Evolutionary conservation across 495 filamentous ascomycete species (phyloP).

Genomic region (Penicillium atrosanguineum): DNA sequence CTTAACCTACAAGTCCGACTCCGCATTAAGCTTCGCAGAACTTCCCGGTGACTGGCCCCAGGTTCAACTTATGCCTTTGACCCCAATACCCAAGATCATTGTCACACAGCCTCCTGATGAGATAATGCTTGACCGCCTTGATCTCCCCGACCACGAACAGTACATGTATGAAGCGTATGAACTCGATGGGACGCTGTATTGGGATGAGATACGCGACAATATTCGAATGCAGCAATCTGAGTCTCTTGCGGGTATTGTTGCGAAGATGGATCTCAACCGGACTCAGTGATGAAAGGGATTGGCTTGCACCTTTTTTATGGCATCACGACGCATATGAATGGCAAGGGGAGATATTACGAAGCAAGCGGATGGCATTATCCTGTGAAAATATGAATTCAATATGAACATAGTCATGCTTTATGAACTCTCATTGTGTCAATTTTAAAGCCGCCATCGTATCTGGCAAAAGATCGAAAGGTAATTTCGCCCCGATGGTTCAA

Average conservation of each 20-base stretch:
- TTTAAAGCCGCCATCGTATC: too few relatives aligned
- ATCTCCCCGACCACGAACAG: not conserved
- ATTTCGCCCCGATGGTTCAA: too few relatives aligned
- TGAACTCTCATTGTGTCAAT: too few relatives aligned
- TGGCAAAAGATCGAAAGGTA: too few relatives aligned
- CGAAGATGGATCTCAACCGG: constrained; percentile 3
- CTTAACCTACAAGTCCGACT: not conserved
- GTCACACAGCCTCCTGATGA: constrained; percentile 8
- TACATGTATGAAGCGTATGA: constrained; percentile 3
- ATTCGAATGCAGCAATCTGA: constrained; percentile 14
- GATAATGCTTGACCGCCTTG: not conserved
- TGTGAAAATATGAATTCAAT: too few relatives aligned
- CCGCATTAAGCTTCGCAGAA: constrained; percentile 5
- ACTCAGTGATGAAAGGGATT: not conserved
- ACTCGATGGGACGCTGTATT: constrained; percentile 7
- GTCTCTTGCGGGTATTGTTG: constrained; percentile 12
- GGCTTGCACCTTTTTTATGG: not conserved
- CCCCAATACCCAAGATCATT: constrained; percentile 10
- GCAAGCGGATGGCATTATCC: not conserved
- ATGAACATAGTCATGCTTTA: too few relatives aligned
- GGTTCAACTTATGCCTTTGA: not conserved
- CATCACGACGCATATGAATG: not conserved
- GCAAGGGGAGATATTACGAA: not conserved
- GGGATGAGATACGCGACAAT: constrained; percentile 12
- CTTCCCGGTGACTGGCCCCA: not conserved